Conservation (phyloP, 1,139 yeast genomes). For the Scheffersomyces segobiensis region DNA sequence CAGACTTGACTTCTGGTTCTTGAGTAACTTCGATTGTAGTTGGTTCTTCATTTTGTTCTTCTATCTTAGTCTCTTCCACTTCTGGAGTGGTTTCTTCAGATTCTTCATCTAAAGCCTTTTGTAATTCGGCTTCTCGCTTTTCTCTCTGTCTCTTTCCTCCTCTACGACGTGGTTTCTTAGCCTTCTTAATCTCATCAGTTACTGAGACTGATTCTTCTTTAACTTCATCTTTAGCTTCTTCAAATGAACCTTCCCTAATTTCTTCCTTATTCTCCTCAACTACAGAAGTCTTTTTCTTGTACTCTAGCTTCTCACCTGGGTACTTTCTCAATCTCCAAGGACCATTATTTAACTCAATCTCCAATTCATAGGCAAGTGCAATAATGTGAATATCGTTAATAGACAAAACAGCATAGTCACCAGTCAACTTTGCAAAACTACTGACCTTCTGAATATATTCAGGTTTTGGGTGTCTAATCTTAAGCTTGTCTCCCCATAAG, state of each 20-base stretch:
- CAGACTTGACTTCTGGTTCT: conserved; percentile 7
- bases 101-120: conserved; percentile 11
- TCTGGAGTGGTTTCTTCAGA: conserved; percentile 1
- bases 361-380: conserved; percentile 88
- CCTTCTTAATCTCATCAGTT: conserved; percentile 6
- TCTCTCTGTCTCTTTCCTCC: conserved; percentile 66
- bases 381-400: conserved; percentile 89
- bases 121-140: conserved; percentile 45
- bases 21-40: neutral
- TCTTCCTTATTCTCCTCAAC: conserved; percentile 1
- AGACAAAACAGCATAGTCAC: conserved; percentile 87
- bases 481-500: conserved; percentile 70
- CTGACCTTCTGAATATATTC: conserved; percentile 64
- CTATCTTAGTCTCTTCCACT: conserved; percentile 10
- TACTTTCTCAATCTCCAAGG: conserved; percentile 65
- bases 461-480: conserved; percentile 73
- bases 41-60: conserved; percentile 13
- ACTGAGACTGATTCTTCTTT: conserved; percentile 6
- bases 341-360: conserved; percentile 67
- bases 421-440: conserved; percentile 81
- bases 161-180: conserved; percentile 55
- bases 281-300: conserved; percentile 6
- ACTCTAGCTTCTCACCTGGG: conserved; percentile 62
- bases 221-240: conserved; percentile 5
- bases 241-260: conserved; percentile 9